These are phyloP conservation scores for Cicer arietinum DNA, from an alignment of 306 rosid genomes.

Conservation along the genomic window DNA sequence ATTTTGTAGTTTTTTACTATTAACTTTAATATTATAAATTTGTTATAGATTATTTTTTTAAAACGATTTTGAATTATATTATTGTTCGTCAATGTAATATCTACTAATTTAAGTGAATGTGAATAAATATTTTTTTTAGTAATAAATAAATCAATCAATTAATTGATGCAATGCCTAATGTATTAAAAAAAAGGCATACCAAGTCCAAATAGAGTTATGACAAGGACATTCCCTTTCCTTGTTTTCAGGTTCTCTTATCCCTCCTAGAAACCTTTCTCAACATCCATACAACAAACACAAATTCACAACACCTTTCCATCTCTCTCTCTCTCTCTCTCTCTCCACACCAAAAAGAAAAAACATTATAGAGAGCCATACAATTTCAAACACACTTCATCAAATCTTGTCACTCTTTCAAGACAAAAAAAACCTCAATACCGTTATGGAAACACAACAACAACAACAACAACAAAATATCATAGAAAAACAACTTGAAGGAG, in stretches of 20 bases:
- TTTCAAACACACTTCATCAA: conserved; percentile 38
- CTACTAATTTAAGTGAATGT: no score
- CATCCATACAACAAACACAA: conserved; percentile 47
- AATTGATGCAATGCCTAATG: background rate
- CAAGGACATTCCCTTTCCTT: conserved; percentile 52
- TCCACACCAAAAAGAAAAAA: conserved; percentile 32
- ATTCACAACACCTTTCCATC: conserved; percentile 42
- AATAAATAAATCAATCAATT: no score
- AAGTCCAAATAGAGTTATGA: conserved; percentile 56
- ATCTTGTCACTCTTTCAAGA: conserved; percentile 37
- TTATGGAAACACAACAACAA: conserved; percentile 65
- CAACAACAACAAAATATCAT: conserved; percentile 42
- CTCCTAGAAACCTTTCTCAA: conserved; percentile 44
- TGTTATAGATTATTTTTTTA: no score
- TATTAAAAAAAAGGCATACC: conserved; percentile 48
- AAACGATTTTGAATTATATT: no score
- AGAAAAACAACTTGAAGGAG: conserved; percentile 46
- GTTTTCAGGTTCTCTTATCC: conserved; percentile 61
- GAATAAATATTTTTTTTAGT: no score
- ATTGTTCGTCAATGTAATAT: no score
- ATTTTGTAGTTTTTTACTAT: no score
- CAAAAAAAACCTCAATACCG: conserved; percentile 37
- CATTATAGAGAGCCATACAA: conserved; percentile 25
- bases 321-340: conserved; percentile 40
- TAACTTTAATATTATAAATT: no score